A percentile compares a stretch with the other conserved stretches of the same genome.
phyloP scores from a whole-genome alignment of 176 grass and related monocot species.

The Zea mays region DNA sequence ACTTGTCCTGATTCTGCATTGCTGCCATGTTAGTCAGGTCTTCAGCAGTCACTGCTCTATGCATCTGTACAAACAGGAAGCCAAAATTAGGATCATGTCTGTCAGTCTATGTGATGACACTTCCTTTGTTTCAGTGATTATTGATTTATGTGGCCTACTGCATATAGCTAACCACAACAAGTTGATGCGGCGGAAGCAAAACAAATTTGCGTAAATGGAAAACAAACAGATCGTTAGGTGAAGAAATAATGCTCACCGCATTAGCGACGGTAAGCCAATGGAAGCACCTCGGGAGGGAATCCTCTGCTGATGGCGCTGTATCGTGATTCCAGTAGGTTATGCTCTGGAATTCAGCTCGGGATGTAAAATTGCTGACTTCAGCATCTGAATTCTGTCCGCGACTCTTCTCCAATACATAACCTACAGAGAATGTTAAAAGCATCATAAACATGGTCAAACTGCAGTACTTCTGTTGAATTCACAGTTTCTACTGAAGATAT shows the following conservation, averaged over 20 bases:
- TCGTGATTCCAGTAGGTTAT: constrained; percentile 97
- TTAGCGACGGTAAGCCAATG: constrained; percentile 82
- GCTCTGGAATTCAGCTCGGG: constrained; percentile 67
- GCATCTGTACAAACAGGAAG: constrained; percentile 70
- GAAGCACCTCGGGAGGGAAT: constrained; percentile 74
- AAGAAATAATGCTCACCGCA: constrained; percentile 59
- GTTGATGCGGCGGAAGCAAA: neutral
- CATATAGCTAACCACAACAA: constrained; percentile 2
- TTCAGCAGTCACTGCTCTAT: constrained; percentile 69
- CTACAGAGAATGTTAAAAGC: constrained; percentile 41
- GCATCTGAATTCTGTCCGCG: constrained; percentile 42
- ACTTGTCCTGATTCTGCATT: constrained; percentile 46
- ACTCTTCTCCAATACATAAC: constrained; percentile 77
- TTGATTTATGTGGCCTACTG: constrained; percentile 1
- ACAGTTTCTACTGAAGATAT: constrained; percentile 15
- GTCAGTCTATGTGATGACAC: neutral
- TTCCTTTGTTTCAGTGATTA: constrained; percentile 17
- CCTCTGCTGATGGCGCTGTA: constrained; percentile 70
- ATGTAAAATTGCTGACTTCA: constrained; percentile 59
- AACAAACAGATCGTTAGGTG: neutral
- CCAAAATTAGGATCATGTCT: constrained; percentile 6
- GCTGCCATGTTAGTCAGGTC: constrained; percentile 56
- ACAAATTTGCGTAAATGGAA: neutral
- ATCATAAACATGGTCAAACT: constrained; percentile 17
- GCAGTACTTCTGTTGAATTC: neutral